Evolutionary conservation across 2,329 filamentous ascomycete genomes (phyloP).

Genomic region (Pezicula carpinea): DNA sequence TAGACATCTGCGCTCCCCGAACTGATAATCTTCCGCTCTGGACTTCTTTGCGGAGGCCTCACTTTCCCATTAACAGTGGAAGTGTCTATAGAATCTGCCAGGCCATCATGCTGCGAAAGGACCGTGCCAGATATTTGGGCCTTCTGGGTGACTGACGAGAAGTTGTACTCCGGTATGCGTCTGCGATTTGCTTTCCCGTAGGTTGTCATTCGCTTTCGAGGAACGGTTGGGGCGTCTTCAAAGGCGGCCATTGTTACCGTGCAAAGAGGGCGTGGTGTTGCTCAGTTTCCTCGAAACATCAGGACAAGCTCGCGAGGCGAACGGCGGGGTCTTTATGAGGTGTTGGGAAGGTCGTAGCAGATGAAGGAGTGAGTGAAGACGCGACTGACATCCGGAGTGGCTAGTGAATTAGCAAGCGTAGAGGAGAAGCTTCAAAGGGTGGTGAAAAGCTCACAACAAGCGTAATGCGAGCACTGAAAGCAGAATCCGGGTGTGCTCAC

Average conservation of each 20-base stretch:
- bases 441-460: too few species aligned
- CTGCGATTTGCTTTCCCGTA: conserved; percentile 28
- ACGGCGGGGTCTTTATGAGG: too few species aligned
- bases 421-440: too few species aligned
- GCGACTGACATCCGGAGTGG: too few species aligned
- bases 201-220: conserved; percentile 26
- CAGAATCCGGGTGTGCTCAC: too few species aligned
- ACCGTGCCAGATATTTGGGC: conserved; percentile 13
- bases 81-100: not conserved
- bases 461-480: too few species aligned
- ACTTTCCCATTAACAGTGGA: not conserved
- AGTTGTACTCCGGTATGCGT: conserved; percentile 24
- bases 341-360: too few species aligned
- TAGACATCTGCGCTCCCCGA: conserved; percentile 6
- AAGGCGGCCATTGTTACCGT: conserved; percentile 22
- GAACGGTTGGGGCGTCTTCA: conserved; percentile 12
- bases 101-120: not conserved
- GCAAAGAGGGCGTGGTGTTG: not conserved
- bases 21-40: not conserved
- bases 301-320: too few species aligned
- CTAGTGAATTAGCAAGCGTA: too few species aligned
- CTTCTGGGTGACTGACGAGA: conserved; percentile 14
- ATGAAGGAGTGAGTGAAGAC: too few species aligned
- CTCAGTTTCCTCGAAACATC: too few species aligned
- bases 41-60: not conserved